Evolutionary conservation across 2,329 filamentous ascomycete species (phyloP), one percentile per base, ranked within the genome.

Genomic region (Akanthomyces uredinophilus): DNA sequence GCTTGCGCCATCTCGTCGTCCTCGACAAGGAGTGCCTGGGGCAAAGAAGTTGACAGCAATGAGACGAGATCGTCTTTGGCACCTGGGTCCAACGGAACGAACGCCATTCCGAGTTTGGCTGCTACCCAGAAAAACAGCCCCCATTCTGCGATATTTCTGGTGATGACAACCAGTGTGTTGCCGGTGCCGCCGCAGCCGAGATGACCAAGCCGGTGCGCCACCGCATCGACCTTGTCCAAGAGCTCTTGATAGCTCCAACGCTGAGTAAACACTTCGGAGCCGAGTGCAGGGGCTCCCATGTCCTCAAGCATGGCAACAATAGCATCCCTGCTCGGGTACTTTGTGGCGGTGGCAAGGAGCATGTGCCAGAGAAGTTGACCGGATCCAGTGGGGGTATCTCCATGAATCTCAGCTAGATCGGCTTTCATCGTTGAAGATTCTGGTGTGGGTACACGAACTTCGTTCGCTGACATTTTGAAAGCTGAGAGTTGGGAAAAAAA

Each of bases 131-230:
- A 72, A 46, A 72, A 69, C 35, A 77, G 66, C 0, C 65, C 72
- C 74, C 74, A 77, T 70, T 78, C 75, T 5, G 72, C 73, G 52
- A 73, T 74, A 62, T 77, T 77, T 56, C 71, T 67, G 51, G 76
- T 66, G 8, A 76, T 62, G 1, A 68, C 70, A 24, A 67, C 70
- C 6, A 77, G 64, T 14, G 67, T 67, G 68, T 69, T 74, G 5
- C 71, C 70, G 5, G 66, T 65, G 24, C 66, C 70, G 70, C 5
- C 72, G 70, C 43, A 68, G 18, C 16, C 39, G 41, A 63, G 55
- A 24, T 60, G 61, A n/a, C 46, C 24, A 46, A 62, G 60, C 29
- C 37, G 37, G 29, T 58, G 54, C 13, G 60, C 53, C 4, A 51
- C 39, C 5, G 37, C 35, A 58, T 71, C 68, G 49, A 70, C 64